Evolutionary conservation across 495 filamentous ascomycete genomes (phyloP).

Genomic region (Xylaria nigripes): DNA sequence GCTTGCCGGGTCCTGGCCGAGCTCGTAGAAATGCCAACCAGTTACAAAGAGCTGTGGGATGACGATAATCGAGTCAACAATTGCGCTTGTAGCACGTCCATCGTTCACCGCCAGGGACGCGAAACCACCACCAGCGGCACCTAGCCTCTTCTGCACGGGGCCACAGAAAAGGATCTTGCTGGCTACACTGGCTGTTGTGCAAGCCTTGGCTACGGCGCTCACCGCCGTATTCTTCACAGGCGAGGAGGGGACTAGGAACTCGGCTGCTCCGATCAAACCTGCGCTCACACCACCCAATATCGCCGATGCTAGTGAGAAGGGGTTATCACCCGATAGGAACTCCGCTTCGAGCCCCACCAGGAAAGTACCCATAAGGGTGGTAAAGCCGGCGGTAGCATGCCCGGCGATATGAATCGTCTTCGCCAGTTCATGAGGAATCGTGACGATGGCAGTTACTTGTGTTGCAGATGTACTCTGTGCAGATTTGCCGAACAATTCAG

Average conservation of each 20-base stretch:
- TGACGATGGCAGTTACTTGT: neutral
- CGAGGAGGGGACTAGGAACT: neutral
- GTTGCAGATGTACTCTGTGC: neutral
- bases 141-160: neutral
- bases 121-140: neutral
- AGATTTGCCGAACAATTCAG: neutral
- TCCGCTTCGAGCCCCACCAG: neutral
- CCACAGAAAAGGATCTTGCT: neutral
- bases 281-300: neutral
- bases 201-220: neutral
- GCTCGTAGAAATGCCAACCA: constrained; percentile 3
- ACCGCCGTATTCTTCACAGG: constrained; percentile 1
- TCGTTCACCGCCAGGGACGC: neutral
- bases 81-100: constrained; percentile 1
- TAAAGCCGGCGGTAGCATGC: neutral
- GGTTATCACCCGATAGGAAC: neutral
- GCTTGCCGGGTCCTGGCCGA: neutral
- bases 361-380: neutral
- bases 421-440: neutral
- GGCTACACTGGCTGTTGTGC: neutral
- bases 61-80: constrained; percentile 1
- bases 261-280: neutral
- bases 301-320: neutral
- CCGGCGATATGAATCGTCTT: constrained; percentile 1
- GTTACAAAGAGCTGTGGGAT: constrained; percentile 1